These are phyloP conservation scores for Podochytrium sp. DNA, from an alignment of 192 early-diverging fungal genomes.

Conservation along the genomic window DNA sequence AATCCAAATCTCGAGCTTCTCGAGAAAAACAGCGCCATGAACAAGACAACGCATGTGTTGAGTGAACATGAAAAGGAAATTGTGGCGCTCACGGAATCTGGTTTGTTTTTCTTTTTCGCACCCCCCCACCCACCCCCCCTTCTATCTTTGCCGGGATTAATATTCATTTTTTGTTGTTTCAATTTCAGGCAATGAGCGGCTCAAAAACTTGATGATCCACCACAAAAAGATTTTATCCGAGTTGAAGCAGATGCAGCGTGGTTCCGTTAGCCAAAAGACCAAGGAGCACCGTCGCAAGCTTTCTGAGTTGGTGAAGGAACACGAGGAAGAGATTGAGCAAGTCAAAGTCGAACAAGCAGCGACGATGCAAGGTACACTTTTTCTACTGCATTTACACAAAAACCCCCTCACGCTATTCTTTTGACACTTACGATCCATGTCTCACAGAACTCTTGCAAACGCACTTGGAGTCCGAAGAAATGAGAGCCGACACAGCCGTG, in stretches of 20 bases:
- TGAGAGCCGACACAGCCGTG: conserved; percentile 19
- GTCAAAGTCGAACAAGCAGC: conserved; percentile 29
- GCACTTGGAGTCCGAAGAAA: conserved; percentile 27
- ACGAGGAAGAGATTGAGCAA: conserved; percentile 36
- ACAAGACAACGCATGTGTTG: conserved; percentile 14
- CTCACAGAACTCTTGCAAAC: conserved; percentile 24
- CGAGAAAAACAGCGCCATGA: conserved; percentile 24
- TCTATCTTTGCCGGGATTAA: no score
- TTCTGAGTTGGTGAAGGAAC: conserved; percentile 28
- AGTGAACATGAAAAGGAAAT: conserved; percentile 22
- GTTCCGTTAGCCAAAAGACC: not conserved
- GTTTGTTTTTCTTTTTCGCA: conserved; percentile 1
- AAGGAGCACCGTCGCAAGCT: conserved; percentile 36
- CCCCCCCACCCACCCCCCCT: no score
- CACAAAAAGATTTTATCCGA: conserved; percentile 28
- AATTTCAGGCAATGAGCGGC: conserved; percentile 23
- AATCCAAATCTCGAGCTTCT: not conserved
- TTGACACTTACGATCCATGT: not conserved
- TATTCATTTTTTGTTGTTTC: not conserved
- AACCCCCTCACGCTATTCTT: not conserved
- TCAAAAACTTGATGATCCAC: conserved; percentile 9
- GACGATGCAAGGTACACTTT: conserved; percentile 22
- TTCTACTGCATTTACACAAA: not conserved
- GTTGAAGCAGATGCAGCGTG: conserved; percentile 18
- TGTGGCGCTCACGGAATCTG: not conserved